Percentiles rank a stretch among this genome's conserved stretches.
phyloP scores from a whole-genome alignment of 169 alveolate species.

The Plasmodium inui region DNA sequence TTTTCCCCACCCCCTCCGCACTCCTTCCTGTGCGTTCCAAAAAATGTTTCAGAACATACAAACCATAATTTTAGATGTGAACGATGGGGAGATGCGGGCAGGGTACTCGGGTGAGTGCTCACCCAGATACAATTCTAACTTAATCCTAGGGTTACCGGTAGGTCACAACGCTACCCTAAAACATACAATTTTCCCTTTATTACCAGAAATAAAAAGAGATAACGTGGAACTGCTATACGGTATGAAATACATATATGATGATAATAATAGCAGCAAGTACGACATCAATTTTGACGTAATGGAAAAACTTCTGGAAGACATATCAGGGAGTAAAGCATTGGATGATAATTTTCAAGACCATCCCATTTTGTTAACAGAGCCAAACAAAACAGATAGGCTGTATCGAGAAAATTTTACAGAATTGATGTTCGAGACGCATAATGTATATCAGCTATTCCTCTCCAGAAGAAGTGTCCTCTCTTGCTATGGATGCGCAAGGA shows the following conservation, averaged over 20 bases:
- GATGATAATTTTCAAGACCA: constrained; percentile 82
- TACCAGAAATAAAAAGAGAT: constrained; percentile 83
- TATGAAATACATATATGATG: constrained; percentile 76
- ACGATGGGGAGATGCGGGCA: constrained; percentile 80
- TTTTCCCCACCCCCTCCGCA: not conserved
- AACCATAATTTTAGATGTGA: constrained; percentile 82
- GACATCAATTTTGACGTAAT: constrained; percentile 73
- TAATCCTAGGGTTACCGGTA: constrained; percentile 80
- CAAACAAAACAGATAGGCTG: constrained; percentile 76
- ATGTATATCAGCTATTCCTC: constrained; percentile 79
- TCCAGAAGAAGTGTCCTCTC: constrained; percentile 82
- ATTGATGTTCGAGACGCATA: constrained; percentile 78
- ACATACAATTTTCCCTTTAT: constrained; percentile 83
- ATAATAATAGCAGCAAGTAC: constrained; percentile 69
- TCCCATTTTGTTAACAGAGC: constrained; percentile 83
- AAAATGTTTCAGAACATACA: constrained; percentile 73
- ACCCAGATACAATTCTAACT: constrained; percentile 79
- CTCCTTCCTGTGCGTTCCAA: not conserved
- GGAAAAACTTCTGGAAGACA: constrained; percentile 82
- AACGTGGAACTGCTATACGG: constrained; percentile 80
- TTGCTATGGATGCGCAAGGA: constrained; percentile 84
- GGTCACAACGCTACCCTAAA: constrained; percentile 79
- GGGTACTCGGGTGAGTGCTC: constrained; percentile 84
- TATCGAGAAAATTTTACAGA: constrained; percentile 81
- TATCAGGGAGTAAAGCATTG: constrained; percentile 81